A percentile compares a stretch with the other conserved stretches of the same genome.
Evolutionary conservation across 441 rosid genomes (phyloP).

Genomic region (Gossypium davidsonii): DNA sequence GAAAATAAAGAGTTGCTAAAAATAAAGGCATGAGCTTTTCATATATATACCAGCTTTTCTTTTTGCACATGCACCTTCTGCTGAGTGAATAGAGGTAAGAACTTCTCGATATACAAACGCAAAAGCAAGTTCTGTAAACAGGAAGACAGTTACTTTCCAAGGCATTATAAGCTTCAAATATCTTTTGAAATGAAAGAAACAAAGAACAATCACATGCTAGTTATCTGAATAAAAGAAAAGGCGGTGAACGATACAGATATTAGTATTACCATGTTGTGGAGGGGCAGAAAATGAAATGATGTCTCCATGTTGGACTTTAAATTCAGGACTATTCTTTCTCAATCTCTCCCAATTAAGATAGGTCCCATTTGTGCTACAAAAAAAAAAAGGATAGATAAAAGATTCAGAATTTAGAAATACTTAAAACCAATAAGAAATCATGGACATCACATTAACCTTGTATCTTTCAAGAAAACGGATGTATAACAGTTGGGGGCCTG

Average conservation of each 20-base stretch:
- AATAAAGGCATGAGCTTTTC: background rate
- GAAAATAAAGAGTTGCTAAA: background rate
- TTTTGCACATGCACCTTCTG: conserved; percentile 40
- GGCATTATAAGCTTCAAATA: background rate
- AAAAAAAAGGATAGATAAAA: background rate
- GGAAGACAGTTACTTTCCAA: conserved; percentile 4
- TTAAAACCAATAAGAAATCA: background rate
- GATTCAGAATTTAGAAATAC: background rate
- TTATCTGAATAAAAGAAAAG: background rate
- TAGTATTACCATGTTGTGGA: conserved; percentile 69
- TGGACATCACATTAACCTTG: conserved; percentile 42
- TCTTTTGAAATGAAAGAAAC: background rate
- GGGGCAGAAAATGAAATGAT: conserved; percentile 71
- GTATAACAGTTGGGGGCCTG: conserved; percentile 16
- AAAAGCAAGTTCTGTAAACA: conserved; percentile 60
- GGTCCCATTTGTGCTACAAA: conserved; percentile 78
- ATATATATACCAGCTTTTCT: conserved; percentile 66
- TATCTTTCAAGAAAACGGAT: conserved; percentile 68
- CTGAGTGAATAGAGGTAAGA: conserved; percentile 20
- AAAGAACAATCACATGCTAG: background rate
- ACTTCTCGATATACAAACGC: conserved; percentile 88
- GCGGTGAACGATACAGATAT: background rate
- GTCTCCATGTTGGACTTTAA: conserved; percentile 70
- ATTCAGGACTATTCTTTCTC: conserved; percentile 56
- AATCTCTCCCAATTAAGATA: conserved; percentile 74